phyloP scores from a whole-genome alignment of 2,329 filamentous ascomycete species.

The Cordyceps cateniannulata region DNA sequence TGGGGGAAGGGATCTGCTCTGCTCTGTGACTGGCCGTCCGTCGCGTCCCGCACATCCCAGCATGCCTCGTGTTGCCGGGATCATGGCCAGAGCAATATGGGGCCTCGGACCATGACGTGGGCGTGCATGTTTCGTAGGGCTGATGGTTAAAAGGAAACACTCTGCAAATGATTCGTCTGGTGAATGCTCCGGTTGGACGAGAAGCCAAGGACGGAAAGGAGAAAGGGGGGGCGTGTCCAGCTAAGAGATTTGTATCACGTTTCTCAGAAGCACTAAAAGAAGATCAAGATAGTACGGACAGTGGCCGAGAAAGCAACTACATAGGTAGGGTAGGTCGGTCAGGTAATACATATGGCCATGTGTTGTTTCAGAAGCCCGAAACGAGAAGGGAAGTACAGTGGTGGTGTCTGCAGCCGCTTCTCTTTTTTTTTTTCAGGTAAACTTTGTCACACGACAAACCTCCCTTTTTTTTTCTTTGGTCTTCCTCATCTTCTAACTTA shows the following conservation, averaged over 20 bases:
- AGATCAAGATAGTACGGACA: neutral
- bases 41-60: neutral
- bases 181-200: constrained; percentile 8
- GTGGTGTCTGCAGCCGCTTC: neutral
- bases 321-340: too few species aligned
- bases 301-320: neutral
- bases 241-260: neutral
- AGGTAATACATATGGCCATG: too few species aligned
- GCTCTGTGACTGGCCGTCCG: constrained; percentile 2
- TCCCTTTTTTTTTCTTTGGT: too few species aligned
- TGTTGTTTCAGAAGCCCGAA: neutral
- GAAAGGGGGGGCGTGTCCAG: neutral
- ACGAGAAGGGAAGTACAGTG: neutral
- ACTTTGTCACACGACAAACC: too few species aligned
- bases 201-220: neutral
- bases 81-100: neutral
- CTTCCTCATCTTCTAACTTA: too few species aligned
- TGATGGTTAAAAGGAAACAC: neutral
- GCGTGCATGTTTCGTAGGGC: constrained; percentile 8
- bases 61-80: constrained; percentile 13
- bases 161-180: neutral
- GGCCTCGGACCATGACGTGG: constrained; percentile 2
- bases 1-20: neutral
- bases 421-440: too few species aligned
- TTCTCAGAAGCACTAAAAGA: neutral